These are phyloP conservation scores for Mytilinidion resinicola DNA, from an alignment of 495 filamentous ascomycete genomes.

Conservation along the genomic window DNA sequence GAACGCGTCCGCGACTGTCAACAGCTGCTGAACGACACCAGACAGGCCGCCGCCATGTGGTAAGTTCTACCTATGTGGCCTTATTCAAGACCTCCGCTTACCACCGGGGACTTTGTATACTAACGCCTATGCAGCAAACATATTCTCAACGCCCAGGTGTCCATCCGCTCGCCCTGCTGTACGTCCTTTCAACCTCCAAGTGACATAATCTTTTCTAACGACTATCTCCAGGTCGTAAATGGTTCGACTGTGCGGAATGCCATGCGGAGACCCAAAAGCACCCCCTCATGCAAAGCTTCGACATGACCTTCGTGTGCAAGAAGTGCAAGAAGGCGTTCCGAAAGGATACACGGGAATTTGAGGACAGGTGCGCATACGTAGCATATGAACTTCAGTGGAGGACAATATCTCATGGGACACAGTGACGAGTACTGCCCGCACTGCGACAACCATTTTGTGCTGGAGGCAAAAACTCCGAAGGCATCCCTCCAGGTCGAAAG, in stretches of 20 bases:
- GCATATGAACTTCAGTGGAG: background rate
- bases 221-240: constrained; percentile 64
- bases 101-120: background rate
- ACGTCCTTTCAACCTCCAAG: constrained; percentile 33
- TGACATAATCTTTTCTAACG: background rate
- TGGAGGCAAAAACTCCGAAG: constrained; percentile 80
- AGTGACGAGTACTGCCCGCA: constrained; percentile 99
- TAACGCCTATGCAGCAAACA: constrained; percentile 63
- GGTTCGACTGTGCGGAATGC: constrained; percentile 98
- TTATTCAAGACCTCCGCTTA: constrained; percentile 21
- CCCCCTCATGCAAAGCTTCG: constrained; percentile 63
- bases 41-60: constrained; percentile 12
- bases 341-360: constrained; percentile 84
- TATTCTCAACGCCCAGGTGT: constrained; percentile 93
- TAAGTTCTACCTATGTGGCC: constrained; percentile 7
- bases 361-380: constrained; percentile 56
- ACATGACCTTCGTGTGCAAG: constrained; percentile 94
- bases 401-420: background rate
- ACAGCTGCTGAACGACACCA: no score
- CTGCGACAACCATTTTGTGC: constrained; percentile 96
- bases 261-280: constrained; percentile 74
- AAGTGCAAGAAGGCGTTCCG: constrained; percentile 98
- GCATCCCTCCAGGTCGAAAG: constrained; percentile 77
- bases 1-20: no score
- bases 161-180: constrained; percentile 95